These are phyloP conservation scores for Globisporangium irregulare DNA, from an alignment of 352 stramenopile species.

Conservation along the genomic window DNA sequence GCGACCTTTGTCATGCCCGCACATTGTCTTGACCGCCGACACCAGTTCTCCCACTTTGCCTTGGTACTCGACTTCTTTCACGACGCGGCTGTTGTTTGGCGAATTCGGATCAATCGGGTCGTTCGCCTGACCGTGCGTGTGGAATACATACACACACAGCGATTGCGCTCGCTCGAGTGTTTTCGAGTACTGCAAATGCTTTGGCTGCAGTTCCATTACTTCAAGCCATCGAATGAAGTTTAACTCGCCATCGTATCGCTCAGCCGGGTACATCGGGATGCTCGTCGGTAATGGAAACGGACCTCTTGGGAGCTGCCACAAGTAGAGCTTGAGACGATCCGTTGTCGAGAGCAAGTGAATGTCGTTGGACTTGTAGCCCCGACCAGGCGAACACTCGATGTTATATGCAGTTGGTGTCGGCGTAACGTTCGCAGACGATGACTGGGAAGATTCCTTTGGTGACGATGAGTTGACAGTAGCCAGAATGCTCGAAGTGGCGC, in stretches of 20 bases:
- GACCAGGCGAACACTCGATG: conserved; percentile 80
- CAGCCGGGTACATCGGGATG: conserved; percentile 56
- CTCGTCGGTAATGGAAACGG: conserved; percentile 64
- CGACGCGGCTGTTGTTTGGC: conserved; percentile 40
- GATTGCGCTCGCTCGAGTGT: conserved; percentile 81
- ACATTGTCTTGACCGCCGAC: conserved; percentile 85
- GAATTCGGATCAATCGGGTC: conserved; percentile 32
- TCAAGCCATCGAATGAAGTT: conserved; percentile 76
- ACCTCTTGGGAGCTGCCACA: conserved; percentile 81
- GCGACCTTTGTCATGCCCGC: conserved; percentile 80
- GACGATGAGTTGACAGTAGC: conserved; percentile 14
- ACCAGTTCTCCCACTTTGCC: conserved; percentile 80
- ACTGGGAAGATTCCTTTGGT: conserved; percentile 26
- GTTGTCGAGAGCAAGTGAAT: conserved; percentile 60
- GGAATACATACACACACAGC: conserved; percentile 82
- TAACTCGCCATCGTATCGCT: conserved; percentile 66
- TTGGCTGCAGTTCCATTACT: conserved; percentile 71
- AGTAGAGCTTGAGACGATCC: conserved; percentile 72
- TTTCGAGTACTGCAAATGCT: conserved; percentile 73
- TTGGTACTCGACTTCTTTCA: conserved; percentile 81
- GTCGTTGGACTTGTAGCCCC: conserved; percentile 81
- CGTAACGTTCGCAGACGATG: conserved; percentile 29
- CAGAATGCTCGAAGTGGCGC: conserved; percentile 20
- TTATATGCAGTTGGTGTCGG: conserved; percentile 77
- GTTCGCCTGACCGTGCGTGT: conserved; percentile 72